phyloP scores from a whole-genome alignment of 2,329 filamentous ascomycete genomes.

The Chaetomiaceae sp. region DNA sequence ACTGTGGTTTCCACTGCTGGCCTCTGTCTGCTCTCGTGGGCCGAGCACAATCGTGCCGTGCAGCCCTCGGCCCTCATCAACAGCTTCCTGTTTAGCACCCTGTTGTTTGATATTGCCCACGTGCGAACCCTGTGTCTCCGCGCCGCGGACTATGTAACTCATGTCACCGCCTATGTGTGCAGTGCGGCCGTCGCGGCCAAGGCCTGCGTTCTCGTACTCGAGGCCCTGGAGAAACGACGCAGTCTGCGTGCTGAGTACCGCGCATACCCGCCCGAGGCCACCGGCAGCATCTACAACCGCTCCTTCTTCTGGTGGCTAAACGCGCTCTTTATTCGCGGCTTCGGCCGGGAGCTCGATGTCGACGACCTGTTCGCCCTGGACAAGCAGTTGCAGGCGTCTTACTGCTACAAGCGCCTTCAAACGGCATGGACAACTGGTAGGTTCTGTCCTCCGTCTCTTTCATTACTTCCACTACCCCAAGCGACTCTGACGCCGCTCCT shows the following conservation, averaged over 20 bases:
- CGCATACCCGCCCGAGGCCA: constrained; percentile 19
- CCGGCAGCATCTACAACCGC: constrained; percentile 22
- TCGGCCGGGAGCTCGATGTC: constrained; percentile 19
- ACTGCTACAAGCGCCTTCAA: constrained; percentile 11
- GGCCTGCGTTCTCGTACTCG: constrained; percentile 26
- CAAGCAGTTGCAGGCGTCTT: constrained; percentile 17
- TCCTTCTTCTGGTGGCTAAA: constrained; percentile 25
- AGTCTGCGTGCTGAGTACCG: constrained; percentile 17
- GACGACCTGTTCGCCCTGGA: constrained; percentile 22
- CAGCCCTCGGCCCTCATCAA: constrained; percentile 31
- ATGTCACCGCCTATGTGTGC: constrained; percentile 25
- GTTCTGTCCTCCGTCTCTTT: not conserved
- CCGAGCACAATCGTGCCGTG: constrained; percentile 32
- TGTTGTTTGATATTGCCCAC: constrained; percentile 31
- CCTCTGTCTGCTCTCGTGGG: constrained; percentile 29
- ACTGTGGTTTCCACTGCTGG: constrained; percentile 27
- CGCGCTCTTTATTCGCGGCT: constrained; percentile 20
- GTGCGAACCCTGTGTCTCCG: constrained; percentile 32
- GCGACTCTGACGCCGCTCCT: not conserved
- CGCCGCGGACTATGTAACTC: constrained; percentile 10
- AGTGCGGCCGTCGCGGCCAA: constrained; percentile 26
- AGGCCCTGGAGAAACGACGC: constrained; percentile 28
- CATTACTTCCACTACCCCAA: not conserved
- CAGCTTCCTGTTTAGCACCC: constrained; percentile 28
- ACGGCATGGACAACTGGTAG: constrained; percentile 15